Percentiles rank a stretch among this genome's conserved stretches.
Evolutionary conservation across 257 asterid genomes (phyloP).

Genomic region (Ocimum tenuiflorum): DNA sequence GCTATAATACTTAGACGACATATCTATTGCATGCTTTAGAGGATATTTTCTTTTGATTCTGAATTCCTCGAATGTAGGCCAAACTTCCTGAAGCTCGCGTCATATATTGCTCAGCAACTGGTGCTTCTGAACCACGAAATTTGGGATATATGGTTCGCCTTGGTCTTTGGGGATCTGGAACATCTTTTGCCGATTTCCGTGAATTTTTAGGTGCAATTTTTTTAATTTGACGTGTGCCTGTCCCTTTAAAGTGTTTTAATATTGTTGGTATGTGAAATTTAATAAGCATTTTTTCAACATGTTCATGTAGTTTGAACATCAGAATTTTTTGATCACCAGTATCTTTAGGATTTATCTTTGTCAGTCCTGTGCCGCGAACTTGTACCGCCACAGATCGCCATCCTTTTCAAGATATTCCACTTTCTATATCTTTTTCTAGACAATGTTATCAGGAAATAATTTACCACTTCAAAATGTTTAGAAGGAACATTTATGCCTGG

Average conservation of each 20-base stretch:
- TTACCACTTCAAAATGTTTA: background rate
- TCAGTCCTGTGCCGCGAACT: background rate
- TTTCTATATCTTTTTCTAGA: background rate
- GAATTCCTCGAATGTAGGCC: slow-evolving; percentile 54
- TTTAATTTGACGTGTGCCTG: slow-evolving; percentile 9
- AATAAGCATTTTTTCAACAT: background rate
- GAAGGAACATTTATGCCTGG: slow-evolving; percentile 6
- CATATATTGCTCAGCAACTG: slow-evolving; percentile 96
- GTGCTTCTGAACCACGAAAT: slow-evolving; percentile 99
- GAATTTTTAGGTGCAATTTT: slow-evolving; percentile 70
- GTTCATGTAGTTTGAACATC: slow-evolving; percentile 12
- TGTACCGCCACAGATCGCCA: slow-evolving; percentile 10
- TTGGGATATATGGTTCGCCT: slow-evolving; percentile 99
- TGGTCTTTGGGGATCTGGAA: slow-evolving; percentile 99
- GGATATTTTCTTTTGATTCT: slow-evolving; percentile 18
- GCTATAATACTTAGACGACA: too few relatives aligned
- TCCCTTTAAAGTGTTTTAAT: slow-evolving; percentile 7
- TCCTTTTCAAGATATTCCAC: background rate
- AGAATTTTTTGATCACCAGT: background rate
- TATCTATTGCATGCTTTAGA: too few relatives aligned
- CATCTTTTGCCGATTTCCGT: slow-evolving; percentile 71
- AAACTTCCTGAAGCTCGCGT: slow-evolving; percentile 97
- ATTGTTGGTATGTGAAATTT: slow-evolving; percentile 3
- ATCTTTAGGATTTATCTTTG: slow-evolving; percentile 2
- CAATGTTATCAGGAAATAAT: background rate